phyloP scores from a whole-genome alignment of 495 filamentous ascomycete species.

The Hypoxylon lenormandii region DNA sequence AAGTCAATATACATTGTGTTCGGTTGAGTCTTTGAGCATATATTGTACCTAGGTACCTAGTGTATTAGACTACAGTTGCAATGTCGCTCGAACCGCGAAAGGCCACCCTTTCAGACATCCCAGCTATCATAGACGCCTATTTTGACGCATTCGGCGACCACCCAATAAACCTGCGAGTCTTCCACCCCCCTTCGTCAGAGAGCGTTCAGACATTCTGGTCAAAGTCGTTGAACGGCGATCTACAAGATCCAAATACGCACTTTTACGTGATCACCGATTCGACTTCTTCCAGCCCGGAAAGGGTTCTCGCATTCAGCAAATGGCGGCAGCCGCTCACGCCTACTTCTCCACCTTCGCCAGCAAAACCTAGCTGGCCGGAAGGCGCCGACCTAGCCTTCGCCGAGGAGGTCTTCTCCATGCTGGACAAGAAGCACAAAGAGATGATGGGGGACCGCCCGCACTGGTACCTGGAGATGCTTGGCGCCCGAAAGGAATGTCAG shows the following conservation, averaged over 20 bases:
- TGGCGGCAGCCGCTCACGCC: slow-evolving; percentile 47
- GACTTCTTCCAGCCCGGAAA: slow-evolving; percentile 25
- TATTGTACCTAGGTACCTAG: neutral
- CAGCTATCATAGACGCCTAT: slow-evolving; percentile 43
- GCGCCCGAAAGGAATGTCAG: slow-evolving; percentile 60
- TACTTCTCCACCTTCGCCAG: slow-evolving; percentile 3
- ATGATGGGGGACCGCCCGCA: slow-evolving; percentile 54
- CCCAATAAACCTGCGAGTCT: slow-evolving; percentile 24
- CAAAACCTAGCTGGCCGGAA: slow-evolving; percentile 46
- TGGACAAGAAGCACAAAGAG: slow-evolving; percentile 44
- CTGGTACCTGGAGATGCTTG: slow-evolving; percentile 63
- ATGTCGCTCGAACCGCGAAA: slow-evolving; percentile 48
- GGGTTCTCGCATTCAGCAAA: slow-evolving; percentile 50
- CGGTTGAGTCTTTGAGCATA: neutral
- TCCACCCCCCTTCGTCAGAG: slow-evolving; percentile 20
- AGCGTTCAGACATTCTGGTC: slow-evolving; percentile 41
- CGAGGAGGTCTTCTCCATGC: slow-evolving; percentile 48
- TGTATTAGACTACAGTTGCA: neutral
- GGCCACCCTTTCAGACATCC: slow-evolving; percentile 42
- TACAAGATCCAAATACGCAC: slow-evolving; percentile 43
- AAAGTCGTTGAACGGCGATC: slow-evolving; percentile 29
- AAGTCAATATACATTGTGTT: no score
- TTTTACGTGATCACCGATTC: slow-evolving; percentile 45
- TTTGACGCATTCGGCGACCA: slow-evolving; percentile 51
- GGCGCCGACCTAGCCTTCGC: slow-evolving; percentile 45